These are phyloP conservation scores for Candida awuae DNA, from an alignment of 805 yeast genomes.

Conservation along the genomic window DNA sequence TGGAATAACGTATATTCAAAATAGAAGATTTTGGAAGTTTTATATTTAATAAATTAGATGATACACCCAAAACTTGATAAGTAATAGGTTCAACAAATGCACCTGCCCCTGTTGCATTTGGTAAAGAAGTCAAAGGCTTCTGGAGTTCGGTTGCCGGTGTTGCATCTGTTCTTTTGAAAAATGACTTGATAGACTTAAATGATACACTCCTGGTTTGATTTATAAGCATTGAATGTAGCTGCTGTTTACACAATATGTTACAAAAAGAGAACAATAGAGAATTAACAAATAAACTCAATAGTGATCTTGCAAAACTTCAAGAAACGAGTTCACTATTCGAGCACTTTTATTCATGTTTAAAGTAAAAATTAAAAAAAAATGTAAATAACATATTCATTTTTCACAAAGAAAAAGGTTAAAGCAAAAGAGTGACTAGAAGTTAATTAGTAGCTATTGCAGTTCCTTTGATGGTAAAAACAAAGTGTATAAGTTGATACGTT, in stretches of 20 bases:
- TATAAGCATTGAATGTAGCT: constrained; percentile 1
- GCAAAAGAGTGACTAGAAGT: too few species aligned
- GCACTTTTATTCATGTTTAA: too few species aligned
- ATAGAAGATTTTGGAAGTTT: constrained; percentile 36
- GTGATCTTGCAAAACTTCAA: too few species aligned
- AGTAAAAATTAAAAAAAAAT: too few species aligned
- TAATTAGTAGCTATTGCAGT: too few species aligned
- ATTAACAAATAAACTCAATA: too few species aligned
- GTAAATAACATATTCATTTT: too few species aligned
- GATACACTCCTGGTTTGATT: constrained; percentile 3
- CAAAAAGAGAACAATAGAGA: too few species aligned
- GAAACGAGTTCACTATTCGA: too few species aligned
- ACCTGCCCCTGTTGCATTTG: constrained; percentile 37
- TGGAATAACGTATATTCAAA: constrained; percentile 30
- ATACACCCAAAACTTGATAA: constrained; percentile 35
- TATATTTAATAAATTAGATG: constrained; percentile 34
- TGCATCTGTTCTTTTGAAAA: constrained; percentile 7
- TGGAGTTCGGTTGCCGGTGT: constrained; percentile 9
- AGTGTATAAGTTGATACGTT: too few species aligned
- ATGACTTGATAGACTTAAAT: constrained; percentile 4
- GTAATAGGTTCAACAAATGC: constrained; percentile 38
- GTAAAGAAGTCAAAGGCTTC: constrained; percentile 22
- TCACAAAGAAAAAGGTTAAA: too few species aligned
- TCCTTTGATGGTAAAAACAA: too few species aligned
- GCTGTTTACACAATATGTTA: background rate